Evolutionary conservation across 768 basidiomycete species (phyloP), one percentile per base, ranked within the genome.

Genomic region (Crassisporium funariophilum): DNA sequence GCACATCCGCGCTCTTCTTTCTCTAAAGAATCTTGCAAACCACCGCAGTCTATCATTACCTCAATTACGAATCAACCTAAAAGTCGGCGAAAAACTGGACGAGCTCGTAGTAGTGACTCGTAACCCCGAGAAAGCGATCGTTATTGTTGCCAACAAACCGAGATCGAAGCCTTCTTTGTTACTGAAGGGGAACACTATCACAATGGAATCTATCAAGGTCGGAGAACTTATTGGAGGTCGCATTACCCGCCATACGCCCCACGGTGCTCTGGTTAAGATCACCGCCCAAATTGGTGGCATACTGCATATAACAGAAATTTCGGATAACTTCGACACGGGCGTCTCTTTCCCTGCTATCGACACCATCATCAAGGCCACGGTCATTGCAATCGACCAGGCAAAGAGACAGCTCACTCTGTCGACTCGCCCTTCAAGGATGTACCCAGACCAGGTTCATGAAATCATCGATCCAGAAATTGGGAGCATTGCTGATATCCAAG

Each of bases 61-160:
- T 19, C 86, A 89, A 57, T 72, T 94, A 17, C 81, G 81, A 19
- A 66, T 69, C 2, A 64, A 70, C 6, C 68, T 98, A 38, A 82
- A 85, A 54, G 69, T 73, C 6, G 91, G 90, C 9, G 87, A 90
- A 36, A 73, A 72, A 36, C 64, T 98, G 21, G 74, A 83, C 9
- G 86, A 89, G 39, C 74, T 99, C 15, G 82, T 90, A 5, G 89
- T 98, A n/a, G 88, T 94, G 17, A 87, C 90, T 7, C 88, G 90
- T 53, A 93, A 91, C 60, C 75, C 82, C 6, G 91, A 90, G 56
- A 91, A 90, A 57, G 82, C 84, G 7, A 77, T 98, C 52, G 87
- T 97, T 50, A 84, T 97, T 51, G 89, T 94, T 24, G 86, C 86
- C 40, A 85, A 79, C 56, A 78, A 78, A 52, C 84, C 85, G 1